These are phyloP conservation scores for Heterobasidion occidentale DNA, from an alignment of 1,284 basidiomycete genomes.

Conservation along the genomic window DNA sequence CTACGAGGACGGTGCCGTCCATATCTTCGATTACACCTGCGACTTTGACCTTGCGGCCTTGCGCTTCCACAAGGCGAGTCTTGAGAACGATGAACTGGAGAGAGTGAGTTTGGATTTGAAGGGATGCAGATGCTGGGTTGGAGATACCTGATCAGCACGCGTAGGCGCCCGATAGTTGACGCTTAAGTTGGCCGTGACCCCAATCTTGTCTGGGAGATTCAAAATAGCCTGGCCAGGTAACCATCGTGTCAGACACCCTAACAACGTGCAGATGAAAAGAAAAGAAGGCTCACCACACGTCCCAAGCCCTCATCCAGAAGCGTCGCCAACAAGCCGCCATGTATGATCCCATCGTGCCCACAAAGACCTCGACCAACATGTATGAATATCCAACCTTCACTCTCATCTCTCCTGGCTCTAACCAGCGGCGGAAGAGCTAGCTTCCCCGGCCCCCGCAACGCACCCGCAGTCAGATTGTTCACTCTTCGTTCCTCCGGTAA, in stretches of 20 bases:
- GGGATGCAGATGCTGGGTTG: constrained; percentile 2
- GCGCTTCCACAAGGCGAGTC: constrained; percentile 52
- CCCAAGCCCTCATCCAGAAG: constrained; percentile 85
- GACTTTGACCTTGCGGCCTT: constrained; percentile 75
- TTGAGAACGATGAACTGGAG: constrained; percentile 64
- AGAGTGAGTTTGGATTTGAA: background rate
- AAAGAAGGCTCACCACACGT: constrained; percentile 54
- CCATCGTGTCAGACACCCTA: background rate
- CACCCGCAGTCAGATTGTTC: constrained; percentile 80
- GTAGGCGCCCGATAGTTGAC: constrained; percentile 79
- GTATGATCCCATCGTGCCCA: constrained; percentile 90
- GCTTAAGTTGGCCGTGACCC: constrained; percentile 82
- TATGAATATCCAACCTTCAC: constrained; percentile 59
- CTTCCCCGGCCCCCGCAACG: constrained; percentile 80
- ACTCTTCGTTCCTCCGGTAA: constrained; percentile 64
- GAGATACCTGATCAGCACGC: constrained; percentile 69
- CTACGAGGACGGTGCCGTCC: constrained; percentile 71
- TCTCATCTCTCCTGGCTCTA: constrained; percentile 69
- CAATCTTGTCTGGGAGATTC: constrained; percentile 83
- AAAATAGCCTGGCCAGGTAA: constrained; percentile 54
- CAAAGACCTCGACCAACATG: constrained; percentile 86
- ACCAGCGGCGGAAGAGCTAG: constrained; percentile 74
- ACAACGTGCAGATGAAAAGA: background rate
- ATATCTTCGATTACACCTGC: constrained; percentile 70
- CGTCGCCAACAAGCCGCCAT: constrained; percentile 89